phyloP scores from a whole-genome alignment of 2,329 filamentous ascomycete species.

The Ramichloridium luteum region DNA sequence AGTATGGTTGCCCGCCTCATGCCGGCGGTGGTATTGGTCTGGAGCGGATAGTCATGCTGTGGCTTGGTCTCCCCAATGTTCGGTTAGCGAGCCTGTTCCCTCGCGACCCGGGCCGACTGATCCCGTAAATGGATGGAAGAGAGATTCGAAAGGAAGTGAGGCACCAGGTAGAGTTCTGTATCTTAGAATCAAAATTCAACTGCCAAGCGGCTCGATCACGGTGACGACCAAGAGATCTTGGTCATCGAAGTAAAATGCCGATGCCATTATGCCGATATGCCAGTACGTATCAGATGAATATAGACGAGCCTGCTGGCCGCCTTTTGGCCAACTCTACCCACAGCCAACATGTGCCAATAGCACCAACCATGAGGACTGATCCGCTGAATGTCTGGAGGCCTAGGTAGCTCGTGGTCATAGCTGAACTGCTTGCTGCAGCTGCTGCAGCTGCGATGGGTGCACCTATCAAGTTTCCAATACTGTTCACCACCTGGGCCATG shows the following conservation, averaged over 20 bases:
- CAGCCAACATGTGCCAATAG: no score
- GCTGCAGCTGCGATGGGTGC: constrained; percentile 36
- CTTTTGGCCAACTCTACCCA: no score
- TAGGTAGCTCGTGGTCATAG: constrained; percentile 14
- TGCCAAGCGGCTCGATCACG: no score
- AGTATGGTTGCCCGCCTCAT: constrained; percentile 52
- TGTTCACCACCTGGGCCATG: constrained; percentile 35
- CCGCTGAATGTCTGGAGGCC: constrained; percentile 22
- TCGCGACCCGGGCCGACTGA: constrained; percentile 46
- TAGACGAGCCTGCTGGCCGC: no score
- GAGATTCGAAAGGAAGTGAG: no score
- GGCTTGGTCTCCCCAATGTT: constrained; percentile 52
- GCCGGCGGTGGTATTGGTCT: constrained; percentile 53
- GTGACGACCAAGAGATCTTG: no score
- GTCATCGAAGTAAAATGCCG: no score
- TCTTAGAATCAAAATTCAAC: no score
- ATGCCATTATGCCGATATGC: no score
- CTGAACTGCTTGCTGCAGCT: constrained; percentile 9
- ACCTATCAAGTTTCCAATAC: constrained; percentile 32
- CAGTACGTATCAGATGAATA: no score
- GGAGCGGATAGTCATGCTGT: constrained; percentile 56
- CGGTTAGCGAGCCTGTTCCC: constrained; percentile 51
- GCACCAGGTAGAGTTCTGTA: no score
- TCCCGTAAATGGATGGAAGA: constrained; percentile 30
- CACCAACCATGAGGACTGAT: constrained; percentile 19